phyloP scores from a whole-genome alignment of 2,329 filamentous ascomycete genomes.

The Monosporascus sp. region DNA sequence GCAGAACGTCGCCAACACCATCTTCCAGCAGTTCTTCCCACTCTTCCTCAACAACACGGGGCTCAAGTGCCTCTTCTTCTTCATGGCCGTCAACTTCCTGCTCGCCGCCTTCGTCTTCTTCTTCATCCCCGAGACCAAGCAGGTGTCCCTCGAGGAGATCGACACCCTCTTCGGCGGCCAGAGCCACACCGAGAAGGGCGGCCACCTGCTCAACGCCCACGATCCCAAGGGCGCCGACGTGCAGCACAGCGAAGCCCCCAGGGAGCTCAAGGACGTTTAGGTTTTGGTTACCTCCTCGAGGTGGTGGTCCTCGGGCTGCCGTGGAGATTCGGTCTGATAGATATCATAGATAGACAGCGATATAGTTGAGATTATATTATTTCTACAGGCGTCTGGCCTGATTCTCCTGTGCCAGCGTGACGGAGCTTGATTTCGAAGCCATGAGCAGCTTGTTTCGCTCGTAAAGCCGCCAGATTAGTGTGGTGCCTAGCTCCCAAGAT shows the following conservation, averaged over 20 bases:
- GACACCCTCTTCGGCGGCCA: constrained; percentile 50
- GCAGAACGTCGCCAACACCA: constrained; percentile 60
- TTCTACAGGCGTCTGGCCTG: too few relatives aligned
- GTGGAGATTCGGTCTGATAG: too few relatives aligned
- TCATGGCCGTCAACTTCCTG: constrained; percentile 39
- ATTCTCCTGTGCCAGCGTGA: too few relatives aligned
- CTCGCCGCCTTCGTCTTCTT: constrained; percentile 46
- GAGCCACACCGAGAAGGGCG: constrained; percentile 50
- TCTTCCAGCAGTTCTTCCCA: constrained; percentile 68
- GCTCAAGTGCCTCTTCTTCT: constrained; percentile 37
- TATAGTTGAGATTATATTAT: too few relatives aligned
- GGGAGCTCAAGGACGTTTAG: neutral
- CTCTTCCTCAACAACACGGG: constrained; percentile 54
- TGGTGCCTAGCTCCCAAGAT: too few relatives aligned
- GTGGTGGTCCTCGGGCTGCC: too few relatives aligned
- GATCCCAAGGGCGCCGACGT: constrained; percentile 1
- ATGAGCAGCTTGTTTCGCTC: too few relatives aligned
- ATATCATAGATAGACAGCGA: too few relatives aligned
- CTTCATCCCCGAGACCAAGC: constrained; percentile 46
- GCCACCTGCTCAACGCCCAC: constrained; percentile 33
- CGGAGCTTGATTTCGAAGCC: too few relatives aligned
- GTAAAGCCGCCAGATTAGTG: too few relatives aligned
- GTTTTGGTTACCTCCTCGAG: neutral
- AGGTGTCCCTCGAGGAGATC: constrained; percentile 48
- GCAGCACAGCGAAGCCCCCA: constrained; percentile 4